These are phyloP conservation scores for Flaveria bidentis DNA, from an alignment of 129 eudicot genomes.

Conservation along the genomic window DNA sequence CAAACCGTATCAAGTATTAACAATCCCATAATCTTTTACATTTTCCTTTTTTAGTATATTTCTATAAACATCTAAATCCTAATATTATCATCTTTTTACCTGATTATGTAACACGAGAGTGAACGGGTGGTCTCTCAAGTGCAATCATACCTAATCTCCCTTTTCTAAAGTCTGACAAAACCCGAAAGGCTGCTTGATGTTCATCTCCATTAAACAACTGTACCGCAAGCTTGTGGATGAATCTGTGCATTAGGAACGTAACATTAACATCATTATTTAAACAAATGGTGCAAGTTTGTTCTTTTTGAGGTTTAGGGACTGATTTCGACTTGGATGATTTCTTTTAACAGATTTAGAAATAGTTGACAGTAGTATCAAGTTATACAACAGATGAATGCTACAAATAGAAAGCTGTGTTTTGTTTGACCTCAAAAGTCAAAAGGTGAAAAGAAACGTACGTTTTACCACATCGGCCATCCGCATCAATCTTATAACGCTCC, in stretches of 20 bases:
- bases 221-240: conserved; percentile 70
- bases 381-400: neutral
- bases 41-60: conserved; percentile 14
- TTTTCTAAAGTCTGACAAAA: conserved; percentile 82
- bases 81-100: neutral
- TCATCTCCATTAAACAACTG: conserved; percentile 81
- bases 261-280: conserved; percentile 2
- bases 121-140: conserved; percentile 84
- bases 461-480: conserved; percentile 73
- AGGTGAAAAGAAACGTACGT: conserved; percentile 51
- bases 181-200: conserved; percentile 88
- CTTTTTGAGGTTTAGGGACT: neutral
- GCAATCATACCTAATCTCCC: conserved; percentile 81
- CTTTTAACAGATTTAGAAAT: neutral
- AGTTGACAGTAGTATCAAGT: conserved; percentile 2
- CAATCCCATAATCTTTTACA: conserved; percentile 2
- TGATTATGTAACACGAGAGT: conserved; percentile 17
- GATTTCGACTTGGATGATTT: neutral
- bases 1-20: neutral
- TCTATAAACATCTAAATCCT: conserved; percentile 23
- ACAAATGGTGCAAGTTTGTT: conserved; percentile 1
- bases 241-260: conserved; percentile 45
- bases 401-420: neutral
- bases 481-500: conserved; percentile 75
- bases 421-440: conserved; percentile 1